Conservation (phyloP, 78 protist species). For the Blattamonas nauphoetae region DNA sequence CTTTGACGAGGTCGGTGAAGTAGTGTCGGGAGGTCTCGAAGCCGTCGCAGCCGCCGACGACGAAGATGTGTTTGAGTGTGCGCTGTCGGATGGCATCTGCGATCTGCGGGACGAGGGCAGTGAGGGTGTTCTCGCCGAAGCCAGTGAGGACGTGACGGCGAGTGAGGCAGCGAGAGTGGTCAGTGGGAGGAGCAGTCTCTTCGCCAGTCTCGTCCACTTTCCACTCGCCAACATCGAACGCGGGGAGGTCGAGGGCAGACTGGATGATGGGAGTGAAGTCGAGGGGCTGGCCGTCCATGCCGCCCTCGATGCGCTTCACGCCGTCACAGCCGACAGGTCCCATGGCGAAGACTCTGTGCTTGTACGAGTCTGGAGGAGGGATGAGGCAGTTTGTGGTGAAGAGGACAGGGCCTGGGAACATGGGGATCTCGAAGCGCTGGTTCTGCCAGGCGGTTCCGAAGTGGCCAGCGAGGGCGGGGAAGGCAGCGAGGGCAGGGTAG, state of each 20-base stretch:
- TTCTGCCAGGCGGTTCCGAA: constrained; percentile 76
- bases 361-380: constrained; percentile 37
- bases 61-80: constrained; percentile 34
- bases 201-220: too few relatives aligned
- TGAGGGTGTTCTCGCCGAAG: constrained; percentile 39
- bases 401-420: constrained; percentile 53
- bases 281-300: neutral
- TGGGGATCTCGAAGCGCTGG: constrained; percentile 48
- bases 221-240: too few relatives aligned
- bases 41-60: constrained; percentile 82
- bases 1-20: constrained; percentile 49
- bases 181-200: too few relatives aligned
- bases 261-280: neutral
- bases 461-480: constrained; percentile 59
- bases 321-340: constrained; percentile 40
- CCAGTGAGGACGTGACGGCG: constrained; percentile 22
- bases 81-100: constrained; percentile 52
- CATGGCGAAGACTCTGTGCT: constrained; percentile 51
- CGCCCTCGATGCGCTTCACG: too few relatives aligned
- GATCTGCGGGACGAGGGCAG: constrained; percentile 43
- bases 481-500: too few relatives aligned
- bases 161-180: neutral
- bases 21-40: constrained; percentile 48
- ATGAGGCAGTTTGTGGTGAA: constrained; percentile 74
- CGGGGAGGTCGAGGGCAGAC: too few relatives aligned